Percentiles rank a stretch among this genome's conserved stretches.
phyloP scores from a whole-genome alignment of 2,329 filamentous ascomycete genomes.

The Pestalotiopsis sp. region DNA sequence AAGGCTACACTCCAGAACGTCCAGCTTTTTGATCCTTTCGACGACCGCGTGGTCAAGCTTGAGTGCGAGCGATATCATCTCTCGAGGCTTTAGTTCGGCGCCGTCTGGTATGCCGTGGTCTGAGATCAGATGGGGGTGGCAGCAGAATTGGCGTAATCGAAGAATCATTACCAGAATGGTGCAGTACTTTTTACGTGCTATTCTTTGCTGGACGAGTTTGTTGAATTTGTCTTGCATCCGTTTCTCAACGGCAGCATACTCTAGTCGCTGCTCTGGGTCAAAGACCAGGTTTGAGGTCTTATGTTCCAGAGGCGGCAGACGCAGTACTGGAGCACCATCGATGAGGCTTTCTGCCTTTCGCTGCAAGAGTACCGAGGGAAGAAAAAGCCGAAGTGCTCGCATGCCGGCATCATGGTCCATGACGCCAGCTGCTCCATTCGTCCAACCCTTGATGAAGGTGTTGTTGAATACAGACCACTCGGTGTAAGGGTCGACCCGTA shows the following conservation, averaged over 20 bases:
- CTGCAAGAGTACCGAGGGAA: conserved; percentile 81
- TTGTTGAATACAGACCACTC: conserved; percentile 64
- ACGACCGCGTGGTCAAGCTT: conserved; percentile 21
- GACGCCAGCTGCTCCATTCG: conserved; percentile 49
- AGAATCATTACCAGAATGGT: conserved; percentile 79
- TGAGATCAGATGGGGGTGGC: conserved; percentile 73
- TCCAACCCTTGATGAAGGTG: conserved; percentile 35
- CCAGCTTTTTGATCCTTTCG: conserved; percentile 19
- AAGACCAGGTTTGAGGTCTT: conserved; percentile 66
- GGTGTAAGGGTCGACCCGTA: conserved; percentile 77
- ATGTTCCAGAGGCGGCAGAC: conserved; percentile 67
- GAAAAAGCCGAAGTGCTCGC: conserved; percentile 71
- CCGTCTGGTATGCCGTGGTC: conserved; percentile 36
- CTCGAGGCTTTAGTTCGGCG: conserved; percentile 23
- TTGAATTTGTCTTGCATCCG: conserved; percentile 29
- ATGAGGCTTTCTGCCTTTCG: conserved; percentile 81
- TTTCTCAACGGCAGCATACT: conserved; percentile 62
- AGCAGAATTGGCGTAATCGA: conserved; percentile 79
- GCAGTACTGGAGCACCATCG: conserved; percentile 77
- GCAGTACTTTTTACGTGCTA: conserved; percentile 72
- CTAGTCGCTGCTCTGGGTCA: conserved; percentile 63
- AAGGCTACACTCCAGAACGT: conserved; percentile 25
- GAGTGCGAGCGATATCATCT: conserved; percentile 29
- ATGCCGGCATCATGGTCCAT: conserved; percentile 56
- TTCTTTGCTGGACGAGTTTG: conserved; percentile 25